Conservation (phyloP, 208 protist genomes). For the Leishmania tarentolae region DNA sequence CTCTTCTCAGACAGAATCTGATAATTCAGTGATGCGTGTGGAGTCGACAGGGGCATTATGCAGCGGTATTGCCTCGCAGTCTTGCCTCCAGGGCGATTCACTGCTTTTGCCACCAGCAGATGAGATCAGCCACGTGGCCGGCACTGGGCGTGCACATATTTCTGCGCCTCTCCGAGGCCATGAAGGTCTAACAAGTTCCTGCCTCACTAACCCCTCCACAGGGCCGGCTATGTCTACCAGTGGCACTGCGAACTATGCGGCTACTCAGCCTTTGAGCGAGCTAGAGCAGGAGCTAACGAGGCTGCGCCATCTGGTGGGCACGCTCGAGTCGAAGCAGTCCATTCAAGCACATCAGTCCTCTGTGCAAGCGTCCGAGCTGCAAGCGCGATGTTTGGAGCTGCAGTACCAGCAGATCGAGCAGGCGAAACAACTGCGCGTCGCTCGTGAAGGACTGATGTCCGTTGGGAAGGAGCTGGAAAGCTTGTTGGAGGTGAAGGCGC, state of each 20-base stretch:
- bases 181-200: not conserved
- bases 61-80: not conserved
- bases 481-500: constrained; percentile 35
- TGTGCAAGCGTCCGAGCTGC: constrained; percentile 19
- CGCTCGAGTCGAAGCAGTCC: constrained; percentile 27
- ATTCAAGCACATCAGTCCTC: constrained; percentile 26
- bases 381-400: constrained; percentile 24
- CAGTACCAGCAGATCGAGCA: constrained; percentile 27
- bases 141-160: not conserved
- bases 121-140: not conserved
- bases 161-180: not conserved
- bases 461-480: constrained; percentile 23
- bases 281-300: constrained; percentile 26
- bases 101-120: not conserved
- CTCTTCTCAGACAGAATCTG: not conserved
- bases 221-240: not conserved
- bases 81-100: not conserved
- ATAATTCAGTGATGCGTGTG: not conserved
- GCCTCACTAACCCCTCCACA: not conserved
- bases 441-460: constrained; percentile 21
- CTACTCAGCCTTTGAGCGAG: not conserved
- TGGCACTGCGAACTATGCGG: not conserved
- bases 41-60: not conserved
- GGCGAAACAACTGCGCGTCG: constrained; percentile 21
- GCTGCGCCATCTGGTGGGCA: constrained; percentile 31